Conservation (phyloP, 257 asterid genomes). For the Fraxinus pennsylvanica region DNA sequence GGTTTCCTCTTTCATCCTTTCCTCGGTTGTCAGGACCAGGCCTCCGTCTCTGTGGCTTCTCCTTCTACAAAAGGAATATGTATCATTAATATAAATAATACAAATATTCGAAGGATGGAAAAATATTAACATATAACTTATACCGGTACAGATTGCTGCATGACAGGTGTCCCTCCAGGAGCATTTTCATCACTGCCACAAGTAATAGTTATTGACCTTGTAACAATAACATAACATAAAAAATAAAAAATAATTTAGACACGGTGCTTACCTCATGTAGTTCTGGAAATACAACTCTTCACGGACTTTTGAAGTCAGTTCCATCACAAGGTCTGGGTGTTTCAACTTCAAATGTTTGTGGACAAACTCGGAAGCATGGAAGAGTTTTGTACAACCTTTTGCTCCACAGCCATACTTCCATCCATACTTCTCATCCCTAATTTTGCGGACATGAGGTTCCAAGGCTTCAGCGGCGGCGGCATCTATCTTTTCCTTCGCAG, state of each 20-base stretch:
- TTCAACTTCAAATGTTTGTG: constrained; percentile 92
- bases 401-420: constrained; percentile 99
- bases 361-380: constrained; percentile 95
- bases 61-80: constrained; percentile 62
- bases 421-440: constrained; percentile 98
- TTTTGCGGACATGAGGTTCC: constrained; percentile 89
- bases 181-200: constrained; percentile 84
- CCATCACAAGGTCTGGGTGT: constrained; percentile 79
- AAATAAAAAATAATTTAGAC: constrained; percentile 9
- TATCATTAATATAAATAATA: constrained; percentile 19
- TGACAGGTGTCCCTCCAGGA: constrained; percentile 91
- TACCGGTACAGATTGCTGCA: constrained; percentile 87
- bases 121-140: constrained; percentile 10
- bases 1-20: constrained; percentile 77
- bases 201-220: constrained; percentile 26
- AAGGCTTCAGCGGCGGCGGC: constrained; percentile 83
- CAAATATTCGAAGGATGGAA: background rate
- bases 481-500: constrained; percentile 92
- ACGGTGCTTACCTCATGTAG: constrained; percentile 78
- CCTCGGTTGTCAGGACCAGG: constrained; percentile 67
- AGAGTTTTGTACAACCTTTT: constrained; percentile 98
- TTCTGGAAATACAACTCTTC: constrained; percentile 89
- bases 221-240: constrained; percentile 9
- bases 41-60: constrained; percentile 68
- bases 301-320: constrained; percentile 77